Evolutionary conservation across 257 asterid genomes (phyloP).

Genomic region (Solanum chiquidenum): DNA sequence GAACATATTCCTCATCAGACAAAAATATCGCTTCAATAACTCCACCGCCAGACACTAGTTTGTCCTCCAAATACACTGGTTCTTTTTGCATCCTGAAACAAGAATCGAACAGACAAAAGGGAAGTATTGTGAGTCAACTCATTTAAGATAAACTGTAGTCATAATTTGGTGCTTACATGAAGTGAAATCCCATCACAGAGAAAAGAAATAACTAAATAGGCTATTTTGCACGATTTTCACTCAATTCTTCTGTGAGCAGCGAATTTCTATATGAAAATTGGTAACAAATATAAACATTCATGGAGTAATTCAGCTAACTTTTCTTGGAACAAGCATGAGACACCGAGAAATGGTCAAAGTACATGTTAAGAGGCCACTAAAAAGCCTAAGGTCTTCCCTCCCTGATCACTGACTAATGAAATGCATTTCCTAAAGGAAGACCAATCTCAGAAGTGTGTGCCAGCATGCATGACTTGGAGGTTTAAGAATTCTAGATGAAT

Average conservation of each 20-base stretch:
- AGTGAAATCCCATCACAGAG: background rate
- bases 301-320: background rate
- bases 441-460: background rate
- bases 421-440: background rate
- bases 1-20: conserved; percentile 40
- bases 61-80: conserved; percentile 9
- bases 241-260: background rate
- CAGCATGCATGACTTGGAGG: background rate
- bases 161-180: background rate
- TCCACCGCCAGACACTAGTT: conserved; percentile 27
- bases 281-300: background rate
- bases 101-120: background rate
- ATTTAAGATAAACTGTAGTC: background rate
- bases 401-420: background rate
- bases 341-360: background rate
- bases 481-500: background rate
- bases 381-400: background rate
- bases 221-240: background rate
- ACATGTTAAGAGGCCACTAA: background rate
- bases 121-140: background rate
- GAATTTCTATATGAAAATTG: background rate
- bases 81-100: conserved; percentile 51
- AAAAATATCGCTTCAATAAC: conserved; percentile 30
- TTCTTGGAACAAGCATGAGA: background rate
- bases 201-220: background rate